phyloP scores from a whole-genome alignment of 805 yeast species.

The Yarrowia deformans region DNA sequence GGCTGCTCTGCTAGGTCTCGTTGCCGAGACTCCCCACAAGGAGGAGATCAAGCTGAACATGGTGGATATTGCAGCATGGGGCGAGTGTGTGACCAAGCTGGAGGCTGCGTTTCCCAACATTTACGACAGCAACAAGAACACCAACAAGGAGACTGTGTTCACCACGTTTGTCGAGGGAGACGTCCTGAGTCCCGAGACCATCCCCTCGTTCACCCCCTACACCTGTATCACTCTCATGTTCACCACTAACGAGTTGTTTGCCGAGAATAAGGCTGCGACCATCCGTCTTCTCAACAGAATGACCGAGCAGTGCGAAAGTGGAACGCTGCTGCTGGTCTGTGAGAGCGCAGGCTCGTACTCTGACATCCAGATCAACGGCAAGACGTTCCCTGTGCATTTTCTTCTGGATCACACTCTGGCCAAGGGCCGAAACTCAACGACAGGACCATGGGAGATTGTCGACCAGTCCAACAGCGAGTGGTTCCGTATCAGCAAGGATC shows the following conservation, averaged over 20 bases:
- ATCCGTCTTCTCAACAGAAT: constrained; percentile 65
- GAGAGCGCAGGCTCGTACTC: constrained; percentile 94
- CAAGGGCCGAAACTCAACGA: constrained; percentile 52
- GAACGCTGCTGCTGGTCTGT: constrained; percentile 68
- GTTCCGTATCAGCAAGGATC: constrained; percentile 66
- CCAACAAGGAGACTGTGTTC: neutral
- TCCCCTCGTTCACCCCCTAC: constrained; percentile 46
- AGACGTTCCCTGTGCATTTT: constrained; percentile 82
- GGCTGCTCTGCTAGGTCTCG: constrained; percentile 66
- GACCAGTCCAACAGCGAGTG: constrained; percentile 77
- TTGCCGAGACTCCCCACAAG: constrained; percentile 47
- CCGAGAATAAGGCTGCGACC: constrained; percentile 68
- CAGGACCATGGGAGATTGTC: constrained; percentile 71
- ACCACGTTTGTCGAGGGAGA: constrained; percentile 43
- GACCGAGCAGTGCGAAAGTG: constrained; percentile 59
- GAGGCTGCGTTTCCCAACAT: constrained; percentile 9
- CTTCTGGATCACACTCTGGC: constrained; percentile 59
- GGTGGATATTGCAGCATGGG: constrained; percentile 85
- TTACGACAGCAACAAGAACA: neutral
- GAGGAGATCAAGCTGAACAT: constrained; percentile 57
- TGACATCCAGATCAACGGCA: constrained; percentile 75
- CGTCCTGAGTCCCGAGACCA: constrained; percentile 44
- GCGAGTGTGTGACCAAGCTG: constrained; percentile 57
- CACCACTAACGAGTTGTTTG: constrained; percentile 86
- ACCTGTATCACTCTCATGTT: constrained; percentile 75